Evolutionary conservation across 352 stramenopile species (phyloP), one percentile per base, ranked within the genome.

Genomic region (Globisporangium sylvaticum): DNA sequence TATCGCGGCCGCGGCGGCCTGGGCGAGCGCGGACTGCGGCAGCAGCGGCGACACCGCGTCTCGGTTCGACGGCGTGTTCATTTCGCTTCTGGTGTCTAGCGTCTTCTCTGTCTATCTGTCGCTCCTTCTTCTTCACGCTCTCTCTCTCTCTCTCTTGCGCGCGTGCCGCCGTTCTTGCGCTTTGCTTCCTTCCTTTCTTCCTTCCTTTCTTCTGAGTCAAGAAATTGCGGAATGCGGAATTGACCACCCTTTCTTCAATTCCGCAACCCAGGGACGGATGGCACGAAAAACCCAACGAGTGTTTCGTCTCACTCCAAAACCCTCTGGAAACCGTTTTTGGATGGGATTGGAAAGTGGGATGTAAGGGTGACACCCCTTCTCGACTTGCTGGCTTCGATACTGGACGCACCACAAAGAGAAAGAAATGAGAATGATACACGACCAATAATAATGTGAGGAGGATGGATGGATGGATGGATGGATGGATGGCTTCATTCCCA

Each of bases 11-110:
- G 69, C 79, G 0, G 75, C 77, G 15, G 74, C 79, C 71, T 81
- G 81, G 57, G 74, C 81, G 7, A 80, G 73, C 66, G 74, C 77
- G 50, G 79, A 90, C 74, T 88, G 82, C 70, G 79, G 78, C 69
- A 86, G 63, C 75, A 81, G 81, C 66, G 66, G 83, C 74, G 78
- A 65, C 69, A 74, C 66, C 52, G 71, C 61, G 66, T 65, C 64
- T 20, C 56, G 64, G 57, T 65, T 65, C 46, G 42, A 52, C 25
- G 52, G 52, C 15, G 62, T 32, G 34, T 50, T 69, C 56, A 58
- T 68, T 22, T 37, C 29, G 54, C 44, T 46, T 4, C 1, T 46
- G 5, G 15, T 50, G 22, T 44, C 6, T 22, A n/a, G 4, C n/a
- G 5, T 34, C 12, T 55, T 46, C 12, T 55, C 31, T 44, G 0